Base-by-base conservation (phyloP, 192 early-diverging fungal genomes). In the Phycomyces blakesleeanus region DNA sequence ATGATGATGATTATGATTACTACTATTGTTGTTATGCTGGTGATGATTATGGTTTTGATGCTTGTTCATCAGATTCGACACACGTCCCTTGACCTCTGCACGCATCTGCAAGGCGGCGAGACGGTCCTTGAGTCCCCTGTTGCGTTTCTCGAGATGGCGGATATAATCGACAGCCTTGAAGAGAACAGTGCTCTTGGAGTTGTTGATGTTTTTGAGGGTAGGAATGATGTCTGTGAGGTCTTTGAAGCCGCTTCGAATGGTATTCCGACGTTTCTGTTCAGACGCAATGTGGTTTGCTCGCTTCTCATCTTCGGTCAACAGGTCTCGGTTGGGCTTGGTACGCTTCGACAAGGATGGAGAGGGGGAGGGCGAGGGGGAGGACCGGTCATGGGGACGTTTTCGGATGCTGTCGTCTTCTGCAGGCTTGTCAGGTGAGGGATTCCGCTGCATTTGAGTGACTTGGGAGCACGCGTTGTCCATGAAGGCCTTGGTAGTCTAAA, bases 171-270 rank as follows among this genome's bases (percentile, higher is more conserved):
- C 83, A 29, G 87, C 79, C 52, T 87, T 86, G 72, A 81, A 83
- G 12, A 89, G 65, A 44, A 89, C 86, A 2, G 83, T 84, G 37
- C 77, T 81, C 61, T 89, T 89, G 25, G 79, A 82, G 70, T 79
- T 81, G 49, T 77, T 82, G n/a, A 83, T 66, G 42, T 83, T 83
- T 52, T 76, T 90, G 40, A 96, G 76, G 5, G 83, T 87, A 14
- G 94, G 92, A 41, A 96, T 90, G 26, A 93, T 83, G 41, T 91
- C 87, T 9, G 90, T 89, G 61, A 97, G 84, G 68, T 93, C 85
- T 72, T 93, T 89, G 81, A 95, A 95, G 40, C 95, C 95, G 34
- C 77, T 77, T 7, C 91, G 85, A 51, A 91, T 89, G 8, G 83
- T 78, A 29, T 88, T 85, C 26, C 89, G 65, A 38, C 89, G 82